phyloP scores from a whole-genome alignment of 768 basidiomycete species.

The Hirschioporus abietinus region DNA sequence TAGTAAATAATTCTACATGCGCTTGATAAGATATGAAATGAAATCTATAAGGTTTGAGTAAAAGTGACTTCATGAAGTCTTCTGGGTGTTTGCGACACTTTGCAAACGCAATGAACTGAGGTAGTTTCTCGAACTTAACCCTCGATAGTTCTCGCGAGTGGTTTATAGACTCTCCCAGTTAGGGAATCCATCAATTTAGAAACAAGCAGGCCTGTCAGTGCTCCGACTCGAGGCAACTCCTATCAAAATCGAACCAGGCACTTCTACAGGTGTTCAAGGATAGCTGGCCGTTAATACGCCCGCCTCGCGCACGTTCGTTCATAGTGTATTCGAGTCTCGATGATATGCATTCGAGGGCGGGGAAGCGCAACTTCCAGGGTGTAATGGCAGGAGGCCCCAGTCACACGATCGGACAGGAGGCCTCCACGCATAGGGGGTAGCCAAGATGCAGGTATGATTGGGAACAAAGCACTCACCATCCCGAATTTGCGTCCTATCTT shows the following conservation, averaged over 20 bases:
- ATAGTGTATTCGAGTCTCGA: neutral
- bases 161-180: neutral
- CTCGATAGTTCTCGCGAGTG: neutral
- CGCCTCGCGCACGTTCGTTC: neutral
- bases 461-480: conserved; percentile 50
- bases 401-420: neutral
- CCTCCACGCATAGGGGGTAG: neutral
- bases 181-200: neutral
- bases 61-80: neutral
- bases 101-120: neutral
- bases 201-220: neutral
- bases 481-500: conserved; percentile 83
- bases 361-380: neutral
- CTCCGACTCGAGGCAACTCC: neutral
- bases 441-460: neutral
- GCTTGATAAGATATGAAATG: neutral
- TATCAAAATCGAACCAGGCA: neutral
- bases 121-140: neutral
- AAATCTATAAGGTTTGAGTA: too few species aligned
- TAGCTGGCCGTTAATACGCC: neutral
- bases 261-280: neutral
- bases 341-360: neutral
- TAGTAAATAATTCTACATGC: neutral
- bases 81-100: neutral
- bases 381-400: neutral